Evolutionary conservation across 148 eudicot species (phyloP).

Genomic region (Rhododendron mucronatum): DNA sequence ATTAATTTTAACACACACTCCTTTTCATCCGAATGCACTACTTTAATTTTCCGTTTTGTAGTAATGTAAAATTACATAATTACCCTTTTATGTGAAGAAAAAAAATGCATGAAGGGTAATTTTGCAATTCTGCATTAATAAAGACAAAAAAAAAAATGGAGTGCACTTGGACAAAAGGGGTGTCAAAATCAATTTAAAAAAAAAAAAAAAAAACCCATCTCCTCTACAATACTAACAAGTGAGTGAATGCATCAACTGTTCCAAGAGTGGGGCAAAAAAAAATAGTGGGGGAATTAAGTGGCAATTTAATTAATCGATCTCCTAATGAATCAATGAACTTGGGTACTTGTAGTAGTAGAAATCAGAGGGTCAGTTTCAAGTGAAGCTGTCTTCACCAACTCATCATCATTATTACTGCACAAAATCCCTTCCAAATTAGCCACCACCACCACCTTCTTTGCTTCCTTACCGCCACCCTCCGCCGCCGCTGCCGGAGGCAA

Average conservation of each 20-base stretch:
- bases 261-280: slow-evolving; percentile 8
- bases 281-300: not conserved
- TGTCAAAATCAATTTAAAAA: too few relatives aligned
- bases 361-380: slow-evolving; percentile 62
- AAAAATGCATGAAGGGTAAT: too few relatives aligned
- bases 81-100: too few relatives aligned
- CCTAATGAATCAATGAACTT: slow-evolving; percentile 20
- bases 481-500: slow-evolving; percentile 18
- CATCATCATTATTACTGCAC: slow-evolving; percentile 30
- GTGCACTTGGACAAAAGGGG: too few relatives aligned
- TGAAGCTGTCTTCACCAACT: slow-evolving; percentile 16
- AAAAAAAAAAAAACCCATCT: not conserved
- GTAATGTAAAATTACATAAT: too few relatives aligned
- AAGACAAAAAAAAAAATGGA: too few relatives aligned
- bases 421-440: slow-evolving; percentile 29
- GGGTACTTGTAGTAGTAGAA: not conserved
- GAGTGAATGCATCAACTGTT: slow-evolving; percentile 6
- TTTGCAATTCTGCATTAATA: too few relatives aligned
- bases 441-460: not conserved
- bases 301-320: not conserved
- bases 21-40: too few relatives aligned
- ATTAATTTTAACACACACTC: too few relatives aligned
- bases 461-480: not conserved
- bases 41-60: too few relatives aligned
- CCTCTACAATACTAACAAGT: not conserved